phyloP scores from a whole-genome alignment of 139 green algal genomes.

The Coccomyxa sp. region DNA sequence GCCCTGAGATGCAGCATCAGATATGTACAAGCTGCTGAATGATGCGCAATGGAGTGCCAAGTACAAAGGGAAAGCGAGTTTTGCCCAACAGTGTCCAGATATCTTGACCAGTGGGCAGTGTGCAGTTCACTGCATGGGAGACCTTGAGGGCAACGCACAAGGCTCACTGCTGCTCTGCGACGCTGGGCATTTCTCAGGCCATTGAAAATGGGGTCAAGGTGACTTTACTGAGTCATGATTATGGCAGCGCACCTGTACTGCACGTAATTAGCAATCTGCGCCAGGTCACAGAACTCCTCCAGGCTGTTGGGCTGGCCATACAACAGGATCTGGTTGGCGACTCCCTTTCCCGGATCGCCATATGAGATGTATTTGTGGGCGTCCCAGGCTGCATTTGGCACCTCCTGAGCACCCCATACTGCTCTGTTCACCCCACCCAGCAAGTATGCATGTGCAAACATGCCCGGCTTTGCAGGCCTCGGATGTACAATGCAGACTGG shows the following conservation, averaged over 20 bases:
- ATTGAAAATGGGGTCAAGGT: not conserved
- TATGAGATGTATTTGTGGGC: not conserved
- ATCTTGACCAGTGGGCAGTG: no score
- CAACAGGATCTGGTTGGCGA: not conserved
- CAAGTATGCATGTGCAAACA: no score
- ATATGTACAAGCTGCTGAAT: no score
- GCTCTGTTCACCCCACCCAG: no score
- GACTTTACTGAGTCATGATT: not conserved
- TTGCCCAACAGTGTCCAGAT: no score
- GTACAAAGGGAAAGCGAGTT: no score
- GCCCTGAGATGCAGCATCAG: no score
- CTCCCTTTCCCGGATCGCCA: not conserved
- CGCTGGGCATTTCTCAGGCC: not conserved
- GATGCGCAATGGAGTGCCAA: no score
- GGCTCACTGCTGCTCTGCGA: not conserved
- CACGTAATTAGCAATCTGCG: conserved; percentile 1
- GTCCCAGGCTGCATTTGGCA: not conserved
- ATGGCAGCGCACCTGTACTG: not conserved
- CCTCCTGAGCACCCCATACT: not conserved
- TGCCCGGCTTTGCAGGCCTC: not conserved
- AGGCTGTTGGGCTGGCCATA: not conserved
- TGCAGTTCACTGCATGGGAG: not conserved
- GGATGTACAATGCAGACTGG: not conserved
- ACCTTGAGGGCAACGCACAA: not conserved
- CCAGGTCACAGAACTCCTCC: not conserved